These are phyloP conservation scores for Gaeumannomyces tritici DNA, from an alignment of 2,329 filamentous ascomycete genomes.

Conservation along the genomic window DNA sequence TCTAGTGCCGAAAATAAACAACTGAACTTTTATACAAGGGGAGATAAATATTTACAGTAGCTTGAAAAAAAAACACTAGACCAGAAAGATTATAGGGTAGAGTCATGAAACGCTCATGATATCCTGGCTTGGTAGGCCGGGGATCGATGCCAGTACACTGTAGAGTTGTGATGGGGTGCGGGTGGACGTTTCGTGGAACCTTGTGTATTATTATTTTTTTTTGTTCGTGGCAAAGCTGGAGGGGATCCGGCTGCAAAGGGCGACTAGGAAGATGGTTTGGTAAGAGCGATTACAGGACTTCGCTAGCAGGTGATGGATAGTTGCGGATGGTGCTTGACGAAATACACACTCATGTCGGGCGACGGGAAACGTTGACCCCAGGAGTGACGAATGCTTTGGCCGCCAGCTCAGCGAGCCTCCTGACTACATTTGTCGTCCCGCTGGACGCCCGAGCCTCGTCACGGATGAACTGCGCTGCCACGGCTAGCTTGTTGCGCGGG, in stretches of 20 bases:
- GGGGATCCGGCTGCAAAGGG: neutral
- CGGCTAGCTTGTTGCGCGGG: constrained; percentile 54
- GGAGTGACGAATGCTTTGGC: constrained; percentile 48
- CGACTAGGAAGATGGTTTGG: neutral
- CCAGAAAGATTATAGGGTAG: too few relatives aligned
- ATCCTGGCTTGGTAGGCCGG: too few relatives aligned
- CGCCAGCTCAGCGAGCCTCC: constrained; percentile 60
- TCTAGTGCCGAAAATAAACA: neutral
- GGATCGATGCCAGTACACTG: too few relatives aligned
- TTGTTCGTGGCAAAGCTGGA: too few relatives aligned
- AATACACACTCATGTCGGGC: neutral
- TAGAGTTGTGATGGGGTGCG: too few relatives aligned
- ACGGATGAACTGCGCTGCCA: constrained; percentile 61
- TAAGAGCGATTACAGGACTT: neutral
- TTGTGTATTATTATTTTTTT: too few relatives aligned
- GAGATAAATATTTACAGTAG: neutral
- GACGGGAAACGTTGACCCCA: constrained; percentile 32
- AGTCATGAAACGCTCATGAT: too few relatives aligned
- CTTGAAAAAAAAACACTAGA: too few relatives aligned
- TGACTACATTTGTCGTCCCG: constrained; percentile 66
- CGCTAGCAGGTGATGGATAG: neutral
- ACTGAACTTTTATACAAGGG: neutral
- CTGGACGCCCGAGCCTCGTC: constrained; percentile 52
- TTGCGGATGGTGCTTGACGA: constrained; percentile 27
- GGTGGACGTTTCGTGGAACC: too few relatives aligned